phyloP scores from a whole-genome alignment of 768 basidiomycete species.

The Xanthoconium purpureum region DNA sequence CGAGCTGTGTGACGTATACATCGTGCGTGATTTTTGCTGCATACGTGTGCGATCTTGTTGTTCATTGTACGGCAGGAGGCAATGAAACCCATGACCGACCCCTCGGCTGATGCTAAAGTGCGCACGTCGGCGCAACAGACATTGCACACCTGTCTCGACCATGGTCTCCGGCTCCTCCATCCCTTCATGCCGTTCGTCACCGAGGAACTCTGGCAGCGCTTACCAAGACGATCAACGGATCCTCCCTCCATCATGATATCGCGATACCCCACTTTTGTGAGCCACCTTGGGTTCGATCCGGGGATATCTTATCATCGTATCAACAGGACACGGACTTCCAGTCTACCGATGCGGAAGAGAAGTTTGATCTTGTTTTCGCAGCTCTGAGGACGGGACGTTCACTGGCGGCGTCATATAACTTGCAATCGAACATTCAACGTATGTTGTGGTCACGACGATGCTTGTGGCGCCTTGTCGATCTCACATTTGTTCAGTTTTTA shows the following conservation, averaged over 20 bases:
- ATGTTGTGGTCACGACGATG: background rate
- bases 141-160: conserved; percentile 89
- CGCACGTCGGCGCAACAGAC: conserved; percentile 91
- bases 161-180: conserved; percentile 85
- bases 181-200: conserved; percentile 99
- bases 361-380: conserved; percentile 83
- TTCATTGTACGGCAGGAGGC: conserved; percentile 65
- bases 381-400: conserved; percentile 58
- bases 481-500: conserved; percentile 49
- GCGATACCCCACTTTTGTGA: conserved; percentile 73
- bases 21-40: conserved; percentile 51
- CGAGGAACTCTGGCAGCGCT: conserved; percentile 96
- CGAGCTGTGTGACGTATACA: conserved; percentile 99
- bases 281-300: conserved; percentile 28
- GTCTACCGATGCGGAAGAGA: conserved; percentile 70
- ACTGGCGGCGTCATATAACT: conserved; percentile 73
- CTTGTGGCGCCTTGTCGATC: background rate
- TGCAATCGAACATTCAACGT: conserved; percentile 67
- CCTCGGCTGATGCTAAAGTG: conserved; percentile 55
- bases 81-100: conserved; percentile 96
- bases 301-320: background rate
- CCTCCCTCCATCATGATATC: conserved; percentile 86
- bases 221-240: conserved; percentile 84
- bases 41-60: background rate
- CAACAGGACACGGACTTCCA: conserved; percentile 57